phyloP scores from a whole-genome alignment of 2,329 filamentous ascomycete species.

The Trichophaea hybrida region DNA sequence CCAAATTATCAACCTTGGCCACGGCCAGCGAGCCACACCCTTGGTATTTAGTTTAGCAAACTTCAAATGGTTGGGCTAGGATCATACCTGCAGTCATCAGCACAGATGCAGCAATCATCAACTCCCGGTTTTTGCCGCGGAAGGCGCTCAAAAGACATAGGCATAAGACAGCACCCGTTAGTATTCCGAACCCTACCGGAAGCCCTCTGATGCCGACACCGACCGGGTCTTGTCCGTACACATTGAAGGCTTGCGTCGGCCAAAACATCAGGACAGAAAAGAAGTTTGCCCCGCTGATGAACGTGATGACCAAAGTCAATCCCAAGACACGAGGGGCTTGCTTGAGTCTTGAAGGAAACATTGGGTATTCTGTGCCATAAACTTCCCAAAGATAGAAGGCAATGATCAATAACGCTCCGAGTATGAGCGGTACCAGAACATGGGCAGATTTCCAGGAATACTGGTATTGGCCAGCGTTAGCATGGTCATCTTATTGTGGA shows the following conservation, averaged over 20 bases:
- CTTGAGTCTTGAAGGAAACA: slow-evolving; percentile 33
- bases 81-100: slow-evolving; percentile 45
- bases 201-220: slow-evolving; percentile 50
- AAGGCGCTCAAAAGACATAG: slow-evolving; percentile 44
- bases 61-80: background rate
- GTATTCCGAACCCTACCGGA: slow-evolving; percentile 49
- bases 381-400: slow-evolving; percentile 32
- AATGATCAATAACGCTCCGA: slow-evolving; percentile 32
- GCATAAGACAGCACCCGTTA: slow-evolving; percentile 45
- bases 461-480: slow-evolving; percentile 18
- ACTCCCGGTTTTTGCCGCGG: slow-evolving; percentile 43
- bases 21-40: slow-evolving; percentile 43
- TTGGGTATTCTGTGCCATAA: slow-evolving; percentile 33
- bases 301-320: slow-evolving; percentile 32
- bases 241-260: slow-evolving; percentile 50
- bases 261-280: slow-evolving; percentile 42
- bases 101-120: slow-evolving; percentile 45
- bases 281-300: slow-evolving; percentile 33
- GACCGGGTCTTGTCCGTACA: slow-evolving; percentile 50
- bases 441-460: slow-evolving; percentile 32
- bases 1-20: slow-evolving; percentile 40
- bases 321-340: slow-evolving; percentile 28
- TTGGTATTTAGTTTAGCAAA: background rate
- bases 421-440: slow-evolving; percentile 33
- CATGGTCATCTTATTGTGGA: background rate